These are phyloP conservation scores for Phialophora macrospora DNA, from an alignment of 2,329 filamentous ascomycete genomes.

Conservation along the genomic window DNA sequence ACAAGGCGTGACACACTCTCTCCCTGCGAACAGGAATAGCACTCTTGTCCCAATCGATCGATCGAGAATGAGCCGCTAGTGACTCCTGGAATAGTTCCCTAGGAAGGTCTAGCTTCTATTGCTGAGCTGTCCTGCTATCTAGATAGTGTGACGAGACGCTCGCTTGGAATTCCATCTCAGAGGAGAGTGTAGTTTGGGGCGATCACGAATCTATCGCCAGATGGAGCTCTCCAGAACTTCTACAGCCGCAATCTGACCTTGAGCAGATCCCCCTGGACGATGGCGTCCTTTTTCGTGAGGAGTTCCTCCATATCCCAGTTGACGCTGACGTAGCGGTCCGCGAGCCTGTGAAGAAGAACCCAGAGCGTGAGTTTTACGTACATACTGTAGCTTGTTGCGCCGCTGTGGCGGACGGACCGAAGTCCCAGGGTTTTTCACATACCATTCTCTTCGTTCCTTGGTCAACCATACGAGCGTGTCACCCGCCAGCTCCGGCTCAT, in stretches of 20 bases:
- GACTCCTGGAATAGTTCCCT: too few relatives aligned
- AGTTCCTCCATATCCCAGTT: slow-evolving; percentile 43
- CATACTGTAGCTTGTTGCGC: too few relatives aligned
- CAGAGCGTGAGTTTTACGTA: not conserved
- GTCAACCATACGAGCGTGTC: slow-evolving; percentile 40
- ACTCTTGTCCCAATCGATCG: too few relatives aligned
- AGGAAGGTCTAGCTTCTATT: too few relatives aligned
- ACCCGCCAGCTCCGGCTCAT: slow-evolving; percentile 55
- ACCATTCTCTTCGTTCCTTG: slow-evolving; percentile 40
- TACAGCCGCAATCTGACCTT: slow-evolving; percentile 30
- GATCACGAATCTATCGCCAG: not conserved
- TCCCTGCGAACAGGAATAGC: too few relatives aligned
- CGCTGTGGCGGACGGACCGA: slow-evolving; percentile 17
- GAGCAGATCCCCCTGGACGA: slow-evolving; percentile 41
- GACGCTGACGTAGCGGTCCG: slow-evolving; percentile 21
- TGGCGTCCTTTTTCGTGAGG: slow-evolving; percentile 38
- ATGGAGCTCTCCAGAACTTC: too few relatives aligned
- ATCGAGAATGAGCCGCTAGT: too few relatives aligned
- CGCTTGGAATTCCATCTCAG: too few relatives aligned
- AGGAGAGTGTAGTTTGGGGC: not conserved
- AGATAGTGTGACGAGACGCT: too few relatives aligned
- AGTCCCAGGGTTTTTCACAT: slow-evolving; percentile 15
- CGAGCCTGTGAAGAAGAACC: slow-evolving; percentile 36
- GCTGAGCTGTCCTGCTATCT: too few relatives aligned
- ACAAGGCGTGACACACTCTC: too few relatives aligned